Conservation (phyloP, 2,329 filamentous ascomycete species). For the Colletotrichum gloeosporioides region DNA sequence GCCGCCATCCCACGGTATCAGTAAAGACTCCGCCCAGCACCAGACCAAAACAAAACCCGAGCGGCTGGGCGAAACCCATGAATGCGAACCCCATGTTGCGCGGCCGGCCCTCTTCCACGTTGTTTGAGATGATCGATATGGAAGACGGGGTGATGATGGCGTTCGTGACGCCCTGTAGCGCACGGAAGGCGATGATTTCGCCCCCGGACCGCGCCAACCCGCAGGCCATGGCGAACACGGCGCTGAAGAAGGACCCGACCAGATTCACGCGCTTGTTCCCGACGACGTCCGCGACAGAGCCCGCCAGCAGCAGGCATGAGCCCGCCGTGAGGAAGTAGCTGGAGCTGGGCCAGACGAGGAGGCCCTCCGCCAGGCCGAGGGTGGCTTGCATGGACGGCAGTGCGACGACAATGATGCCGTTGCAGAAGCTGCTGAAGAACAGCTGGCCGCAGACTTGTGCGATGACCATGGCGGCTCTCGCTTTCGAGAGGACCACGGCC, state of each 20-base stretch:
- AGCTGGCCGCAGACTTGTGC: neutral
- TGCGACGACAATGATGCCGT: neutral
- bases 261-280: slow-evolving; percentile 5
- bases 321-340: neutral
- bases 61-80: neutral
- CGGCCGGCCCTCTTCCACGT: neutral
- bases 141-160: neutral
- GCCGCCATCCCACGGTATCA: neutral
- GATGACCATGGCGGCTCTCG: neutral
- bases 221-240: slow-evolving; percentile 1
- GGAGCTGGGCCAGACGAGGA: neutral
- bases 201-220: neutral
- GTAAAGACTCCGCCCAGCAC: slow-evolving; percentile 1
- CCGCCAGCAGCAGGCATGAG: neutral
- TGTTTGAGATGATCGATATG: slow-evolving; percentile 4
- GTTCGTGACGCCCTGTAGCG: slow-evolving; percentile 2
- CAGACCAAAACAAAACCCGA: neutral
- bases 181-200: slow-evolving; percentile 7
- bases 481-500: neutral
- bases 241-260: neutral
- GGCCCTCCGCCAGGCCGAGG: neutral
- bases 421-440: neutral
- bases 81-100: slow-evolving; percentile 38
- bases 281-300: slow-evolving; percentile 1
- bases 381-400: neutral